These are phyloP conservation scores for Rhizoclosmatium globosum DNA, from an alignment of 192 early-diverging fungal genomes.

Conservation along the genomic window DNA sequence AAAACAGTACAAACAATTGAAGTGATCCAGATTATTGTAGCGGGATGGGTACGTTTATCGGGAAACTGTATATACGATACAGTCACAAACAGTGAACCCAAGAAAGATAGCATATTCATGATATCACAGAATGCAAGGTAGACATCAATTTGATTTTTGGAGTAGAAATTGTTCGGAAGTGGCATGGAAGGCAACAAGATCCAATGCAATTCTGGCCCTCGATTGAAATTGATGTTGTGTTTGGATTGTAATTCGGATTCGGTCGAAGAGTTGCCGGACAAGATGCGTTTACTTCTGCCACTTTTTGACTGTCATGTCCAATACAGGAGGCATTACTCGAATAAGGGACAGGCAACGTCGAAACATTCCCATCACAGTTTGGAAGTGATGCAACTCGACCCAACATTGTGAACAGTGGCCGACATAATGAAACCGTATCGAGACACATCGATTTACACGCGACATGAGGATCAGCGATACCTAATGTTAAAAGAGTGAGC, in stretches of 20 bases:
- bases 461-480: background rate
- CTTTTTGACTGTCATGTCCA: background rate
- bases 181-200: constrained; percentile 2
- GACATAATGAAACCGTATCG: background rate
- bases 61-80: background rate
- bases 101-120: background rate
- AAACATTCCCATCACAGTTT: background rate
- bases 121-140: background rate
- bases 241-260: background rate
- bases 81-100: background rate
- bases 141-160: background rate
- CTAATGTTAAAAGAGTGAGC: too few species aligned
- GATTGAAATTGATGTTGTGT: background rate
- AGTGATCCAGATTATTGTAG: background rate
- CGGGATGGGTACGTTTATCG: background rate
- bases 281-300: background rate
- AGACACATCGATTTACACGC: background rate
- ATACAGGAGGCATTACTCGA: background rate
- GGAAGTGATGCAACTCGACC: background rate
- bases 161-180: background rate
- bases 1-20: background rate
- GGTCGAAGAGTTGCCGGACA: background rate
- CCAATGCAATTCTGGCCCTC: background rate
- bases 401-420: background rate
- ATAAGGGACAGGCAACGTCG: background rate